These are phyloP conservation scores for Raffaelea ambrosiae DNA, from an alignment of 2,329 filamentous ascomycete species.

Conservation along the genomic window DNA sequence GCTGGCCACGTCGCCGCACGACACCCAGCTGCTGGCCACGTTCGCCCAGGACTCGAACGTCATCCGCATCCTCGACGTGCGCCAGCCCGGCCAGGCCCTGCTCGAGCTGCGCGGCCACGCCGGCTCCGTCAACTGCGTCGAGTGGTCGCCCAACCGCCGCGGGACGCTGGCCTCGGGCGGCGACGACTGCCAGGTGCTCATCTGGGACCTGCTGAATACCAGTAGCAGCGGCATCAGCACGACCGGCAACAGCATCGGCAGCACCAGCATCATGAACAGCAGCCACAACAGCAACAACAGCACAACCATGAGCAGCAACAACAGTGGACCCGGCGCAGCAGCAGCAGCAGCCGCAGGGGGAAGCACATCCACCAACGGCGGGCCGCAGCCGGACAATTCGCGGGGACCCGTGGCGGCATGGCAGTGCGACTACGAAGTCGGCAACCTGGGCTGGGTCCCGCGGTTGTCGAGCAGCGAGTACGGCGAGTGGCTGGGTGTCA, in stretches of 20 bases:
- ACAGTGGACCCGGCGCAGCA: conserved; percentile 9
- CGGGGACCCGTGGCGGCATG: conserved; percentile 67
- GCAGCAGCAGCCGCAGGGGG: too few relatives aligned
- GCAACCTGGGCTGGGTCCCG: conserved; percentile 78
- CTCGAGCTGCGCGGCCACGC: conserved; percentile 87
- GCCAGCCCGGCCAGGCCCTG: conserved; percentile 90
- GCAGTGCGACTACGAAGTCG: conserved; percentile 81
- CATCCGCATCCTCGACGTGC: conserved; percentile 90
- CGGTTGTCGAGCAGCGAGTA: conserved; percentile 58
- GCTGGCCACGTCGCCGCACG: conserved; percentile 85
- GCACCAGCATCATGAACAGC: not conserved
- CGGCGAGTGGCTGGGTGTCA: conserved; percentile 78
- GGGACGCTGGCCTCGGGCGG: conserved; percentile 86
- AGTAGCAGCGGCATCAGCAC: conserved; percentile 22
- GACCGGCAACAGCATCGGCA: not conserved
- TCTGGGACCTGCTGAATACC: conserved; percentile 86
- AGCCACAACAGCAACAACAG: not conserved
- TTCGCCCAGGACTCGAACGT: conserved; percentile 90
- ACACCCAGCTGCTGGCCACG: conserved; percentile 91
- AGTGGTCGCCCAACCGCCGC: conserved; percentile 80
- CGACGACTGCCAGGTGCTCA: conserved; percentile 82
- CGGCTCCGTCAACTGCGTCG: conserved; percentile 80
- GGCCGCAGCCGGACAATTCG: conserved; percentile 44
- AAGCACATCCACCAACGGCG: conserved; percentile 40
- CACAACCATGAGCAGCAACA: not conserved